A percentile compares a stretch with the other conserved stretches of the same genome.
Conservation (phyloP, 1,139 yeast genomes). For the Hansenula anomala region DNA sequence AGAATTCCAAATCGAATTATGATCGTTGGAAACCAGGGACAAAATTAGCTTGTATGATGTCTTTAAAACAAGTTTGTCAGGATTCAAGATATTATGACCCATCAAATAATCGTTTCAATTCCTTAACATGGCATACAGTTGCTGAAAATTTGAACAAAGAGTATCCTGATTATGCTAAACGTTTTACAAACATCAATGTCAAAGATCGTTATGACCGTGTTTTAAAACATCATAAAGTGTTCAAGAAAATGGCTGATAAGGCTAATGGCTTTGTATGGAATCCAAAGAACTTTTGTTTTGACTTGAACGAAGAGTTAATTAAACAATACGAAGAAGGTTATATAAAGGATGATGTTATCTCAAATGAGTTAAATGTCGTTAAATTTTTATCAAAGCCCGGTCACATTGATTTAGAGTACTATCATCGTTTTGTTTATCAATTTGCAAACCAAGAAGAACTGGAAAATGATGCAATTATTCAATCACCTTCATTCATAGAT, state of each 20-base stretch:
- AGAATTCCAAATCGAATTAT: slow-evolving; percentile 15
- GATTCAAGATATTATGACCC: slow-evolving; percentile 16
- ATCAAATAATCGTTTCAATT: slow-evolving; percentile 9
- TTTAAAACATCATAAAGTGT: slow-evolving; percentile 19
- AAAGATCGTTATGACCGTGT: slow-evolving; percentile 22
- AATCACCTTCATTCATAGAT: slow-evolving; percentile 18
- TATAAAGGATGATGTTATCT: neutral
- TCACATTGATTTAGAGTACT: slow-evolving; percentile 21
- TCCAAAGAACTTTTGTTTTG: slow-evolving; percentile 16
- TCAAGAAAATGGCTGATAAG: slow-evolving; percentile 17
- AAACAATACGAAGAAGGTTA: slow-evolving; percentile 8
- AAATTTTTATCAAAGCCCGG: slow-evolving; percentile 19
- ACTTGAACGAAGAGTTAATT: slow-evolving; percentile 7
- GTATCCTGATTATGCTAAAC: slow-evolving; percentile 19
- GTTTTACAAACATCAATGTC: slow-evolving; percentile 22
- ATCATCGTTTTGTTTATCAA: slow-evolving; percentile 17
- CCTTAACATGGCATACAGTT: slow-evolving; percentile 21
- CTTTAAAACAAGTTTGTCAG: slow-evolving; percentile 11
- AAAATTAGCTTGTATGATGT: slow-evolving; percentile 22
- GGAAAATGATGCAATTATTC: slow-evolving; percentile 12
- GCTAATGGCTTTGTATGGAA: slow-evolving; percentile 19
- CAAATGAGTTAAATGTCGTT: slow-evolving; percentile 13
- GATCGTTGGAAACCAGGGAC: slow-evolving; percentile 24
- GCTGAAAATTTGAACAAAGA: slow-evolving; percentile 21
- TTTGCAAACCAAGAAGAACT: slow-evolving; percentile 6